phyloP scores from a whole-genome alignment of 495 filamentous ascomycete species.

The Pyrenopolyporus hunteri region DNA sequence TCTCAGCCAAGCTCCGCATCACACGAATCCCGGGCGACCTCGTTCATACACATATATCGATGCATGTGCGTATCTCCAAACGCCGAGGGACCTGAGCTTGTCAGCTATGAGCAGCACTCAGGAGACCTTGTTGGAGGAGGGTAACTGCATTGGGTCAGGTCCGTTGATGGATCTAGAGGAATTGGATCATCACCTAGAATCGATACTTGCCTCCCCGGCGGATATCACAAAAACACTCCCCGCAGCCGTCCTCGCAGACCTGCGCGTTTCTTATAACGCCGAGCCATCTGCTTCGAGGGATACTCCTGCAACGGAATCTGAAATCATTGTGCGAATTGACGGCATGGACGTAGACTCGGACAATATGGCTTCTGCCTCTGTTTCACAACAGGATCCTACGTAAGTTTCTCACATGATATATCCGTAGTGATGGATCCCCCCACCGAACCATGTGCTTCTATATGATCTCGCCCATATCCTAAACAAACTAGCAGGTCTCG shows the following conservation, averaged over 20 bases:
- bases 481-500: conserved; percentile 25
- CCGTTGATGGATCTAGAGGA: conserved; percentile 30
- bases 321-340: conserved; percentile 41
- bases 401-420: conserved; percentile 40
- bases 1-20: conserved; percentile 34
- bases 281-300: conserved; percentile 30
- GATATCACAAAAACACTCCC: conserved; percentile 36
- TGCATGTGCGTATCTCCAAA: conserved; percentile 30
- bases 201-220: conserved; percentile 25
- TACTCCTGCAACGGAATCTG: conserved; percentile 36
- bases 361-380: conserved; percentile 16
- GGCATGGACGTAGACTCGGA: conserved; percentile 30
- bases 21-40: conserved; percentile 37
- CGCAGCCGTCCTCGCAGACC: conserved; percentile 29
- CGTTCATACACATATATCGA: conserved; percentile 40
- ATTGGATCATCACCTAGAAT: conserved; percentile 36
- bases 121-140: conserved; percentile 36
- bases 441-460: background rate
- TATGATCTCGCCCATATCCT: conserved; percentile 17
- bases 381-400: conserved; percentile 26
- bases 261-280: conserved; percentile 23
- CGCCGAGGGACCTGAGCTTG: conserved; percentile 29
- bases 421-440: background rate
- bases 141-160: conserved; percentile 27
- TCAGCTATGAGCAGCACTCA: conserved; percentile 41